phyloP scores from a whole-genome alignment of 495 filamentous ascomycete species.

The Tuber microsphaerosporum region DNA sequence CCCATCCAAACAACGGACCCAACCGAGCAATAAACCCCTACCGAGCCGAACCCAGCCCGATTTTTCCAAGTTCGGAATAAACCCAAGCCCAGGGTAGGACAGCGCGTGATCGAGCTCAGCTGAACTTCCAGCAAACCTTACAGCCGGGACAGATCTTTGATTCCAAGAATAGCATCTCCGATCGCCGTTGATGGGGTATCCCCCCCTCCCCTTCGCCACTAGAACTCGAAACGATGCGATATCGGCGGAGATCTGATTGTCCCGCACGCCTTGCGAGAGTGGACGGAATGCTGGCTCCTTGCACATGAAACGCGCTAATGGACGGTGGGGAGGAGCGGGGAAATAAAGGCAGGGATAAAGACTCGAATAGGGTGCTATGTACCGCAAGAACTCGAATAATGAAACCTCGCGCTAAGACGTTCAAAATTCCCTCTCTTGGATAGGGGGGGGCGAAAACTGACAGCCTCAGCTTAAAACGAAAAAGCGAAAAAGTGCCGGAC shows the following conservation, averaged over 20 bases:
- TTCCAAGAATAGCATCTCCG: background rate
- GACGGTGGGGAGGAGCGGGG: background rate
- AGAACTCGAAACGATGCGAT: background rate
- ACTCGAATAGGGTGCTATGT: background rate
- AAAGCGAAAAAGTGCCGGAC: too few relatives aligned
- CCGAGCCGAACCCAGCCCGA: conserved; percentile 1
- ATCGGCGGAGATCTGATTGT: background rate
- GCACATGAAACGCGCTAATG: background rate
- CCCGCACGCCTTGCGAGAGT: background rate
- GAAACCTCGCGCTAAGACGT: too few relatives aligned
- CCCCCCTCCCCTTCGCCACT: background rate
- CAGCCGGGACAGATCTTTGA: background rate
- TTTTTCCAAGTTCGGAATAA: background rate
- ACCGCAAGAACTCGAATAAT: too few relatives aligned
- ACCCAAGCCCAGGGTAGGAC: background rate
- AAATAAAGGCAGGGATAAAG: background rate
- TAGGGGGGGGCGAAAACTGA: background rate
- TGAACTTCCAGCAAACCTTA: conserved; percentile 1
- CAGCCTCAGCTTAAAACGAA: too few relatives aligned
- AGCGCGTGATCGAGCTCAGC: background rate
- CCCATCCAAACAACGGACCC: background rate
- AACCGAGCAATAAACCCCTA: background rate
- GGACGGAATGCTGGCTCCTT: background rate
- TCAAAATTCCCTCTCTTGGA: background rate
- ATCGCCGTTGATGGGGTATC: background rate